Evolutionary conservation across 2,329 filamentous ascomycete genomes (phyloP), one percentile per base, ranked within the genome.

Genomic region (Rachicladosporium sp.): DNA sequence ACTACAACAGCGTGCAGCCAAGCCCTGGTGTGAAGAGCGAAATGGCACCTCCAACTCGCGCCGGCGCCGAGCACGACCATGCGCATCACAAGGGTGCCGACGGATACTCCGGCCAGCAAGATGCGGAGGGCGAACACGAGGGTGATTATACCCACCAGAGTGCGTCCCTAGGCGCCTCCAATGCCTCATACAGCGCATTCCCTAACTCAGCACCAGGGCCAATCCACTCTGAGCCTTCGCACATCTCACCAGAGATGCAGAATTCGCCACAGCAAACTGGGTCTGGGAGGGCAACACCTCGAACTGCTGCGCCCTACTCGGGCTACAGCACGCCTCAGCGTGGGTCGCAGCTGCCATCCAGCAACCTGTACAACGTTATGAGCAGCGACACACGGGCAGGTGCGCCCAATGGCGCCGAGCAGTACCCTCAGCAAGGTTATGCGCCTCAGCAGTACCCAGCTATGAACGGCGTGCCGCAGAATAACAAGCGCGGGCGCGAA

Each of bases 291-390:
- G 85, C 86, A 29, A 94, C 87, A 12, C 87, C 88, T 8, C 78
- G 88, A 50, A 93, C 84, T 1, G 71, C 76, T 7, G 33, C 38
- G 10, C 73, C 80, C 1, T 95, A 93, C 57, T 60, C 71, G 37
- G 62, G 64, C 34, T 93, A 93, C 64, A 81, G 70, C 57, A 88
- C 85, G 1, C 82, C 88, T 36, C 86, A 87, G 13, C 79, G 86
- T 32, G 69, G 74, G 6, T 67, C 71, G 42, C 66, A 68, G 33
- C 70, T 78, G 43, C 73, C 81, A 3, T 79, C 83, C 1, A 88
- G 84, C 67, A 93, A 78, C 56, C 68, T 94, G 37, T 93, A 93
- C 70, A 93, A 79, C 60, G 81, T 93, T 46, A 87, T 93, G 66
- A 88, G 81, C 58, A 86, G 84, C 56, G 62, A 75, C 9, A 48